Base-by-base conservation (phyloP, 2,329 filamentous ascomycete species). In the Aspergillus fumigatus region DNA sequence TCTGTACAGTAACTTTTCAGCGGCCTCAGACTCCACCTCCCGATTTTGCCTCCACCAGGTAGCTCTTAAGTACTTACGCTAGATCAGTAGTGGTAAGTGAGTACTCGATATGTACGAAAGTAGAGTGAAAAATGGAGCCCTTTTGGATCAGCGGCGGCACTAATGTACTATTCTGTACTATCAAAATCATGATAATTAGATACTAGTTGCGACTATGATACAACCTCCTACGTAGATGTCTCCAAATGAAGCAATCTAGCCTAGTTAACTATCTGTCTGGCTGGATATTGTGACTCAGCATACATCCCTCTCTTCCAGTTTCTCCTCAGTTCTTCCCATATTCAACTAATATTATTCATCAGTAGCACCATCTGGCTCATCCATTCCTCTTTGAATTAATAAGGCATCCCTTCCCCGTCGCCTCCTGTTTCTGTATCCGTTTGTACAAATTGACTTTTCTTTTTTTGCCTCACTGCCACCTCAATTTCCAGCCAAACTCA, bases 401-500 rank as follows among this genome's bases (percentile, higher is more conserved):
- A 45, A 45, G 41, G 19, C n/a, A 38, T 49, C 52, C 53, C 55
- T 60, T 27, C 48, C 51, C 52, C 52, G 21, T 55, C 56, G 47
- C 26, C 27, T 51, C 49, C 48, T 55, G 25, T 23, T n/a, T 49
- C 38, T 49, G 45, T 49, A 51, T 55, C 52, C 54, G 29, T 51
- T 51, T 35, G 48, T 50, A n/a, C 3, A 51, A 51, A 38, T 51
- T 51, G 49, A 38, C 49, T 51, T 51, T 51, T 51, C 14, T 17
- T 50, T 50, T 51, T 50, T 52, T 60, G 62, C 50, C 59, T 60
- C 43, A 47, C 49, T 51, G 49, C 49, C 49, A 51, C 27, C 27
- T 17, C 17, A n/a, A 19, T 7, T 29, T n/a, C 19, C 26, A 50
- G n/a, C 23, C 8, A 27, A 19, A 38, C 32, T 38, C 48, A 50